Percentiles rank a stretch among this genome's conserved stretches.
Conservation (phyloP, 371 early-diverging fungal genomes). For the Apophysomyces variabilis region DNA sequence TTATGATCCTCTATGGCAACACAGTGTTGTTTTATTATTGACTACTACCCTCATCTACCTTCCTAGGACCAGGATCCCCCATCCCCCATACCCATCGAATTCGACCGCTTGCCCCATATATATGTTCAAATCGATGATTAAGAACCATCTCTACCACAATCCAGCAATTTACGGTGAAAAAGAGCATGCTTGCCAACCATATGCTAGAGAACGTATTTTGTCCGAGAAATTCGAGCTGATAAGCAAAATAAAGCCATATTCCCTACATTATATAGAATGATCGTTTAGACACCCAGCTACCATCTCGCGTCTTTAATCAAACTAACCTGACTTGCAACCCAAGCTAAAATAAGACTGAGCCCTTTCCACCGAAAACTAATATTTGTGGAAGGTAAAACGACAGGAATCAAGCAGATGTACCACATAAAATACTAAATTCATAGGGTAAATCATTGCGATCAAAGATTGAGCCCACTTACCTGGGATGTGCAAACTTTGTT, state of each 20-base stretch:
- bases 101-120: slow-evolving; percentile 55
- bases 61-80: slow-evolving; percentile 43
- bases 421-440: slow-evolving; percentile 94
- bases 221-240: slow-evolving; percentile 85
- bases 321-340: slow-evolving; percentile 75
- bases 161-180: slow-evolving; percentile 75
- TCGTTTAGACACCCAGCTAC: too few relatives aligned
- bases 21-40: too few relatives aligned
- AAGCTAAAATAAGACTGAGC: slow-evolving; percentile 60
- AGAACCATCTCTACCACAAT: slow-evolving; percentile 67
- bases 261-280: slow-evolving; percentile 57
- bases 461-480: slow-evolving; percentile 50
- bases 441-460: not conserved
- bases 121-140: slow-evolving; percentile 57
- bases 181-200: slow-evolving; percentile 73
- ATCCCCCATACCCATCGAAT: slow-evolving; percentile 63
- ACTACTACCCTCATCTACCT: not conserved
- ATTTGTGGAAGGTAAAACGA: slow-evolving; percentile 75
- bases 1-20: too few relatives aligned
- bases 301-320: not conserved
- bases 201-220: slow-evolving; percentile 77
- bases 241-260: slow-evolving; percentile 84
- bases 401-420: slow-evolving; percentile 92
- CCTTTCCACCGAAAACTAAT: slow-evolving; percentile 64
- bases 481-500: slow-evolving; percentile 99